Percentiles rank a stretch among this genome's conserved stretches.
Conservation (phyloP, 768 basidiomycete genomes). For the Boletus edulis region DNA sequence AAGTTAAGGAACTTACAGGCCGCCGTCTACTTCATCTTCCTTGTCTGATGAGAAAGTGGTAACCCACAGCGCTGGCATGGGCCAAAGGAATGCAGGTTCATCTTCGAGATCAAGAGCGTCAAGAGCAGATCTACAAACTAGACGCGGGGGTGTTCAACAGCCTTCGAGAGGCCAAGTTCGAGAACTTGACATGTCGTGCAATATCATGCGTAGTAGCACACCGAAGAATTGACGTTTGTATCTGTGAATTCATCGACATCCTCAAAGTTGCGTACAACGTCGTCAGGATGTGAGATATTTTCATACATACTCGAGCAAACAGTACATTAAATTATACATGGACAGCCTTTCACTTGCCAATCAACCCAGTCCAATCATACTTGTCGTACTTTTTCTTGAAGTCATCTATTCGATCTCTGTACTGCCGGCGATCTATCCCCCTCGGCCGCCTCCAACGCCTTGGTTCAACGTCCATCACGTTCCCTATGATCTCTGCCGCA, state of each 20-base stretch:
- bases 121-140: no score
- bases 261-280: conserved; percentile 7
- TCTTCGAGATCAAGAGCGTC: no score
- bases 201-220: neutral
- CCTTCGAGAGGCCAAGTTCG: conserved; percentile 1
- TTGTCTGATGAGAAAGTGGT: no score
- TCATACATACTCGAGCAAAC: no score
- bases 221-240: no score
- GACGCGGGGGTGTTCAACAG: conserved; percentile 15
- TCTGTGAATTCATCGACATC: no score
- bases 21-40: no score
- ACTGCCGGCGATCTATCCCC: conserved; percentile 64
- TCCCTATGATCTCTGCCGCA: conserved; percentile 92
- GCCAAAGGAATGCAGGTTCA: no score
- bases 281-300: no score
- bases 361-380: conserved; percentile 81
- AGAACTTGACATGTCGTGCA: neutral
- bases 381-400: conserved; percentile 76
- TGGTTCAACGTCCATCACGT: conserved; percentile 83
- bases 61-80: no score
- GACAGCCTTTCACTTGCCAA: conserved; percentile 37
- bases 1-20: no score
- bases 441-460: conserved; percentile 82
- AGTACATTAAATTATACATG: neutral
- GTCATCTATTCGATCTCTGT: conserved; percentile 63